Evolutionary conservation across 177 flowering plant genomes (phyloP).

Genomic region (Telopea speciosissima): DNA sequence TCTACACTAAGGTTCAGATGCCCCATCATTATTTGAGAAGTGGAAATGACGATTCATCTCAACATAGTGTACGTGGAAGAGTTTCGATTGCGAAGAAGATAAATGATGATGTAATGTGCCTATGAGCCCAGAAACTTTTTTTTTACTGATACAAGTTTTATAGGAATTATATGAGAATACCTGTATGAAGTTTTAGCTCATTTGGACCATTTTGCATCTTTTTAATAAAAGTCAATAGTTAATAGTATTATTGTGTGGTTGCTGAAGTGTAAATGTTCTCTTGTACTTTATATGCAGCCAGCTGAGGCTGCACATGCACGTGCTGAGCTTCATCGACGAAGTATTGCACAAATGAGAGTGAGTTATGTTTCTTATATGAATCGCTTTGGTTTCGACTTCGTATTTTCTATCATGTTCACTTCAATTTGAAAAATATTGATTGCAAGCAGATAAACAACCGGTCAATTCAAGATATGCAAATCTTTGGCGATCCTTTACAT

Average conservation of each 20-base stretch:
- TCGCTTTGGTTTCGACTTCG: background rate
- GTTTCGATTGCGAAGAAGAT: conserved; percentile 46
- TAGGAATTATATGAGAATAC: background rate
- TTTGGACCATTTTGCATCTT: background rate
- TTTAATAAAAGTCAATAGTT: background rate
- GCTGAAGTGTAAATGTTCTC: conserved; percentile 10
- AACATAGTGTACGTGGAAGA: conserved; percentile 44
- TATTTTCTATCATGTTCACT: background rate
- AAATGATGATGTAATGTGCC: conserved; percentile 54
- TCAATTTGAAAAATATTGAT: background rate
- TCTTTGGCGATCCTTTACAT: conserved; percentile 75
- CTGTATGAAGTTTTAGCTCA: background rate
- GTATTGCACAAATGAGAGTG: conserved; percentile 96
- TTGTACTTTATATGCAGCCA: conserved; percentile 46
- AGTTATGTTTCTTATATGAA: conserved; percentile 9
- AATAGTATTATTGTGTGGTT: background rate
- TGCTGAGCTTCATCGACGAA: conserved; percentile 91
- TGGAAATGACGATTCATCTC: conserved; percentile 52
- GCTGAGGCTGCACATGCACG: conserved; percentile 64
- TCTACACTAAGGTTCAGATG: conserved; percentile 87
- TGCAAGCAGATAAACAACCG: conserved; percentile 75
- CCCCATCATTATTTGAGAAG: conserved; percentile 77
- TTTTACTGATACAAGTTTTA: background rate
- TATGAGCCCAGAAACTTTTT: background rate
- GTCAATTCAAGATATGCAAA: conserved; percentile 88